Base-by-base conservation (phyloP, 1,139 yeast species). In the Kodamaea sp. region DNA sequence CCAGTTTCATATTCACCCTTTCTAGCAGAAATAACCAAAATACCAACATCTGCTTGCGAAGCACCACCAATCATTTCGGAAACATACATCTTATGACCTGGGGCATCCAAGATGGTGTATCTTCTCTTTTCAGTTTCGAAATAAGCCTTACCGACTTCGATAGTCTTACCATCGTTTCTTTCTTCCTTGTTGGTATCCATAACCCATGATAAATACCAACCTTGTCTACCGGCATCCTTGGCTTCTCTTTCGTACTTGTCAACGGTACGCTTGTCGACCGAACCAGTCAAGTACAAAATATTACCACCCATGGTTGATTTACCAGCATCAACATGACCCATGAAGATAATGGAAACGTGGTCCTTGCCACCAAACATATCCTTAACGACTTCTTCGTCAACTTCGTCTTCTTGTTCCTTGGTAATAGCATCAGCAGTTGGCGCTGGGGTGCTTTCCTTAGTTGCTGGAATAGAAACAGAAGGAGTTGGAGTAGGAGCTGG, bases 271-370 rank as follows among this genome's bases (percentile, higher is more conserved):
- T 92, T 92, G 67, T 92, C 98, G 43, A 92, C 98, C 34, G 97
- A 87, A 44, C 97, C 97, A 29, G 97, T 90, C 58, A 92, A 73
- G 62, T 76, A 92, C 51, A 92, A 77, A 55, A 92, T 73, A 65
- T 92, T 92, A 68, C 99, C 99, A 61, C 98, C 98, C 96, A 94
- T 89, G 47, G 99, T 92, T 40, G 97, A 88, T 67, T 92, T 92
- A 62, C 99, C 99, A 31, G 98, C 98, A 75, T 92, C 99, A 54
- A 92, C 99, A 62, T 92, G 99, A 53, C 99, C 99, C 97, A 92
- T 94, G 67, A 92, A 92, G 57, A 92, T 89, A 55, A 92, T 84
- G 27, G 97, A 89, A 58, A 92, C 79, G 67, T 94, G 98, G 61
- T 90, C 97, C 66, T 94, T 94, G 57, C 95, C 95, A 45, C 97